These are phyloP conservation scores for Xylaria sp. DNA, from an alignment of 2,329 filamentous ascomycete species.

Conservation along the genomic window DNA sequence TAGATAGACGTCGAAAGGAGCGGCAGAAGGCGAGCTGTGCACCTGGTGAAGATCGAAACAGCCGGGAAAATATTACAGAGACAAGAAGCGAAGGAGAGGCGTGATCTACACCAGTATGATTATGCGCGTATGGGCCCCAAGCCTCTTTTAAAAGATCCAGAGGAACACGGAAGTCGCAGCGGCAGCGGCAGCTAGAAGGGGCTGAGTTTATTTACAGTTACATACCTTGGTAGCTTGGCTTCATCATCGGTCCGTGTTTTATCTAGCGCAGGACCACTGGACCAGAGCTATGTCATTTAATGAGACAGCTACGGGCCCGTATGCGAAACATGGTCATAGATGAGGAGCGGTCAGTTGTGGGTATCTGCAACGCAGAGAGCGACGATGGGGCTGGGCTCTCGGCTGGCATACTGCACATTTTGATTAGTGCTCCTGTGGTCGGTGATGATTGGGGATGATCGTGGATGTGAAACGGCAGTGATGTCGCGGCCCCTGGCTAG, in stretches of 20 bases:
- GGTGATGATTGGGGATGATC: not conserved
- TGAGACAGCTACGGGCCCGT: no score
- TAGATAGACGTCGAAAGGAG: slow-evolving; percentile 10
- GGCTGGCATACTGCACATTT: no score
- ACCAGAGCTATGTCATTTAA: not conserved
- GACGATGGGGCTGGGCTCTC: no score
- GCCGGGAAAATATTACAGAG: slow-evolving; percentile 1
- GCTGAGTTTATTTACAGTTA: not conserved
- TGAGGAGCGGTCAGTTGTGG: slow-evolving; percentile 14
- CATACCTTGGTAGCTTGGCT: not conserved
- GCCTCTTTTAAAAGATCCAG: slow-evolving; percentile 10
- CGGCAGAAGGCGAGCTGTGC: slow-evolving; percentile 26
- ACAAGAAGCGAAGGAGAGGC: slow-evolving; percentile 29
- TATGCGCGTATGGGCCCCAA: slow-evolving; percentile 6
- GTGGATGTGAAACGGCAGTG: slow-evolving; percentile 19
- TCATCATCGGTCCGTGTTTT: slow-evolving; percentile 14
- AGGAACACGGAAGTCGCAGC: not conserved
- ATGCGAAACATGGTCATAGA: not conserved
- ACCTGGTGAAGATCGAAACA: slow-evolving; percentile 30
- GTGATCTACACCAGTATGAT: slow-evolving; percentile 13
- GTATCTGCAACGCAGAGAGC: not conserved
- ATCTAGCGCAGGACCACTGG: slow-evolving; percentile 12
- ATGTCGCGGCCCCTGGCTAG: slow-evolving; percentile 24
- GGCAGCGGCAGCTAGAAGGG: slow-evolving; percentile 4
- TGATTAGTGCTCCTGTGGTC: no score